Base-by-base conservation (phyloP, 495 filamentous ascomycete species). In the Xylaria cubensis region DNA sequence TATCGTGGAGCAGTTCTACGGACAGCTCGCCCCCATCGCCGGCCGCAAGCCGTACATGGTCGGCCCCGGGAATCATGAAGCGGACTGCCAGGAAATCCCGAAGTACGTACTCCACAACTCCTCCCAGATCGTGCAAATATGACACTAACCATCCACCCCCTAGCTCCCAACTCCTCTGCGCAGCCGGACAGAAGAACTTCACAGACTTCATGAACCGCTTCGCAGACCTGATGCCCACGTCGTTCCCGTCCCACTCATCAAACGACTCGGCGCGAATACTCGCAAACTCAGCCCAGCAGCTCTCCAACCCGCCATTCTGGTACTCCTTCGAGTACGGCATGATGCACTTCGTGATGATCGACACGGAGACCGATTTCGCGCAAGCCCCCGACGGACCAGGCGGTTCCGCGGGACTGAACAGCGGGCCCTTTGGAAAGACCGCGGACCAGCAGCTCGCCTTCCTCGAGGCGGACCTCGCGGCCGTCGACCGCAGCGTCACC, bases 251-350 rank as follows among this genome's bases (percentile, higher is more conserved):
- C 0, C 80, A 78, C 0, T 87, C 87, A 0, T 71, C 80, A 0
- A 81, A 82, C 65, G 73, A 74, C 17, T 81, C 81, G 2, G 87
- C 87, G 0, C 81, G 81, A 34, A 67, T 81, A 19, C 79, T 82
- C 46, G 88, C 88, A 19, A 80, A 81, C 59, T 80, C 83, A 72
- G 89, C 89, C 3, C 75, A 79, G 6, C 53, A 70, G 34, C 82
- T 89, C 4, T 80, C 88, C 4, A 85, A 87, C 39, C 88, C 89
- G 1, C 88, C 88, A 0, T 90, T 90, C 80, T 90, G 88, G 88
- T 90, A 88, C 78, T 89, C 87, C 0, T 90, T 90, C 77, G 88
- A 90, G 62, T 88, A 89, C 80, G 88, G 88, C 73, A 86, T 88
- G 84, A 82, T 82, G 7, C 88, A 90, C 79, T 76, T 87, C 64